Evolutionary conservation across 371 early-diverging fungal genomes (phyloP).

Genomic region (Zancudomyces culisetae): DNA sequence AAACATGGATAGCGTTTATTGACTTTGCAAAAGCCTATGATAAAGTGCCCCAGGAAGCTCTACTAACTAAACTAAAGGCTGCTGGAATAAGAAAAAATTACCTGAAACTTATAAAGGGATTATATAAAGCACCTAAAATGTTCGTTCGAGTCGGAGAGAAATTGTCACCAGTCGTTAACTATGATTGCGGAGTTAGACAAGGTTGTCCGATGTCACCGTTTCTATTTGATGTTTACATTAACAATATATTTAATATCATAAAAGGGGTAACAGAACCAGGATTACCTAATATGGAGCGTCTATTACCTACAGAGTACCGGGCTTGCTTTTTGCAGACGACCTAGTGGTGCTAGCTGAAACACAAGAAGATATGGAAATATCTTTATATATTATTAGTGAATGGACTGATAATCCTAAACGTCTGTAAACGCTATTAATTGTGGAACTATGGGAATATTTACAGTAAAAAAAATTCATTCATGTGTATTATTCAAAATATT

Average conservation of each 20-base stretch:
- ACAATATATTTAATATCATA: background rate
- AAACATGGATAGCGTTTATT: background rate
- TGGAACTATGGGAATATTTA: no score
- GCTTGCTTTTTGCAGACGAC: background rate
- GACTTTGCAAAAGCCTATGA: conserved; percentile 1
- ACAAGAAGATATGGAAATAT: background rate
- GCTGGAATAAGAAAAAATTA: background rate
- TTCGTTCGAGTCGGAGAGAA: background rate
- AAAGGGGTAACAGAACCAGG: background rate
- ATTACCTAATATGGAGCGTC: no score
- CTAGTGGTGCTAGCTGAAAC: background rate
- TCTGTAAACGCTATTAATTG: no score
- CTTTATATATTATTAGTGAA: background rate
- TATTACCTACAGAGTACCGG: background rate
- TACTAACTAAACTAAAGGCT: background rate
- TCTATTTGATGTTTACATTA: background rate
- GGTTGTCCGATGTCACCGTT: background rate
- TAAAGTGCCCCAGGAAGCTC: background rate
- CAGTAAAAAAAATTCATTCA: no score
- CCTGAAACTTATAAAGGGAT: background rate
- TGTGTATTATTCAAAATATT: no score
- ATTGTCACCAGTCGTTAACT: background rate
- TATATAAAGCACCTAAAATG: background rate
- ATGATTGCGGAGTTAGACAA: background rate
- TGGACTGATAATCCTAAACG: no score